Evolutionary conservation across 306 rosid species (phyloP), one percentile per base, ranked within the genome.

Genomic region (Cercis canadensis): DNA sequence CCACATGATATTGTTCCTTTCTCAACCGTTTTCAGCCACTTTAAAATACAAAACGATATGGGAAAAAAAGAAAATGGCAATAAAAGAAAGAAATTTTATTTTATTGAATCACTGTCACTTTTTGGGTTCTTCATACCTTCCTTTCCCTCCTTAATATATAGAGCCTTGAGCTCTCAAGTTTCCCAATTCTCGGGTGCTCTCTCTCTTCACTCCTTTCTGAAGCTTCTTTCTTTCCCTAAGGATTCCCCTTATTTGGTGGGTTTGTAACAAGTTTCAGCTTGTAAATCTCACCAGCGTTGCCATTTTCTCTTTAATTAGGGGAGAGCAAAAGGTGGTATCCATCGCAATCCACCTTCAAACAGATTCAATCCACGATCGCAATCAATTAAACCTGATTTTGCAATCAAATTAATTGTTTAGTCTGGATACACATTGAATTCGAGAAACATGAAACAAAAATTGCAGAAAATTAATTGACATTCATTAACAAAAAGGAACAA

Each of bases 1-100:
- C 74, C 97, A 90, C 98, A 87, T 90, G 97, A 49, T 72, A 54
- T 85, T 86, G 88, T 82, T 86, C 85, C 79, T 68, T 78, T 75
- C 77, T 51, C 75, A n/a, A n/a, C n/a, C n/a, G n/a, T n/a, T n/a
- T n/a, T n/a, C n/a, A n/a, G n/a, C n/a, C n/a, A n/a, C n/a, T n/a
- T n/a, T n/a, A n/a, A n/a, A n/a, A n/a, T n/a, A n/a, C n/a, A n/a
- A n/a, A 60, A 72, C 17, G 4, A 29, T 37, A 54, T 24, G 29
- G 43, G 17, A 0, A 39, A 50, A 54, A 49, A 21, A n/a, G 29
- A 54, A 71, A 45, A 34, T 7, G 1, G 1, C 4, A 13, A 31
- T 6, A 52, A 8, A 18, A 24, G 29, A 24, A 24, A 34, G 16
- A 16, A 41, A 29, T 21, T 5, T 11, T 1, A 8, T 57, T 13